Evolutionary conservation across 2,329 filamentous ascomycete genomes (phyloP), one percentile per base, ranked within the genome.

Genomic region (Cordyceps fumosorosea): DNA sequence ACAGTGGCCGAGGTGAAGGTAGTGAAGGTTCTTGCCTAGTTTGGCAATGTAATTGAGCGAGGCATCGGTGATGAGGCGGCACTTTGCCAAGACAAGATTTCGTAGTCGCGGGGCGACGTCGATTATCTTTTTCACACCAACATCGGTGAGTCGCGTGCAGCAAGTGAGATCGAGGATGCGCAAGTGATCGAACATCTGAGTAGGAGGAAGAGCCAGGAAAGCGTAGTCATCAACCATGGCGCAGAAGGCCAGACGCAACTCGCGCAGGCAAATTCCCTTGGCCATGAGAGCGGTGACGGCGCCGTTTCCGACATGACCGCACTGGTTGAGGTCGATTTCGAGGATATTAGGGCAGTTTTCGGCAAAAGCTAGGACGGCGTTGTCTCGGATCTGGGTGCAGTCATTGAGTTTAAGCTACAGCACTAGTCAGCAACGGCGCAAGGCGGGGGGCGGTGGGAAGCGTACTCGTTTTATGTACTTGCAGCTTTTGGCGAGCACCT

Each of bases 1-100:
- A 74, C 95, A 99, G 74, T 99, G 95, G 11, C 95, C 95, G 2
- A 99, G 82, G 71, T 99, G 95, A 58, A 99, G 88, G 73, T 96
- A 98, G 74, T 99, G 95, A 60, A 99, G 78, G 69, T 98, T 99
- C 80, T 97, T 98, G 65, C 93, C 92, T 4, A 99, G 82, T 68
- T 85, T 88, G 62, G 92, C 89, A 66, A 99, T 98, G 62, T 93
- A 89, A 68, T 89, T 81, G 10, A 99, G 92, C 10, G 93, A 89
- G 53, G 85, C 83, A 75, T 99, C 93, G 1, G 95, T 98, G 69
- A 99, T 90, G 70, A 93, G 89, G 66, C 89, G 86, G 75, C 95
- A 99, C 77, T 99, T 99, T 66, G 93, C 91, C 18, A 99, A 83
- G 6, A 99, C 93, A 3, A 99, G 81, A 71, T 98, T 98, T 59